phyloP scores from a whole-genome alignment of 1,139 yeast species.

The Hansenula sp. region DNA sequence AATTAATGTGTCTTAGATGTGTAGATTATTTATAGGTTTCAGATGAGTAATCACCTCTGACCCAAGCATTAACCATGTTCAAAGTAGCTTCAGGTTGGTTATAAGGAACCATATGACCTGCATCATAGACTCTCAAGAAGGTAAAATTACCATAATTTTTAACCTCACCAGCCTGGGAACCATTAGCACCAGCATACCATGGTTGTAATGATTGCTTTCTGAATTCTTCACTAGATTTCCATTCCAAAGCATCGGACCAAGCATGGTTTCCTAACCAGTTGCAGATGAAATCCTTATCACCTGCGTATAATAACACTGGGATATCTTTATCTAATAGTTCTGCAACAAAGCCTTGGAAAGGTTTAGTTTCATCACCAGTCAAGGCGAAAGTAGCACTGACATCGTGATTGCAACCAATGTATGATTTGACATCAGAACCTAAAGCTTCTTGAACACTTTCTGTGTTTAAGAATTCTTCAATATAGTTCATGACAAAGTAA shows the following conservation, averaged over 20 bases:
- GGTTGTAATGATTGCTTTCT: constrained; percentile 30
- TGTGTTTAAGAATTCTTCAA: constrained; percentile 56
- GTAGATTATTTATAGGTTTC: no score
- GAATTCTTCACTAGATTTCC: constrained; percentile 49
- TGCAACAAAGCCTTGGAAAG: constrained; percentile 59
- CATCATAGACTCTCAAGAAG: constrained; percentile 53
- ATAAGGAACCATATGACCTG: constrained; percentile 71
- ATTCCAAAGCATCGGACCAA: constrained; percentile 67
- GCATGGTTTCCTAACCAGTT: constrained; percentile 87
- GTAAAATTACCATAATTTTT: constrained; percentile 49
- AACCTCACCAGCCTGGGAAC: constrained; percentile 47
- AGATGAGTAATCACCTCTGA: constrained; percentile 46
- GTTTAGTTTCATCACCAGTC: constrained; percentile 60
- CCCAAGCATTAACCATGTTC: constrained; percentile 74
- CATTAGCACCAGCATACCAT: constrained; percentile 31
- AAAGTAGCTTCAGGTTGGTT: constrained; percentile 69
- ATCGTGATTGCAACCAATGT: constrained; percentile 50
- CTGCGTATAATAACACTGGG: constrained; percentile 82
- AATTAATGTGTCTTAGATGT: no score
- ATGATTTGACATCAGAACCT: constrained; percentile 55
- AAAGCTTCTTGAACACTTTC: constrained; percentile 56
- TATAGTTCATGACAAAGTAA: constrained; percentile 50
- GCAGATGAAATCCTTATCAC: constrained; percentile 86
- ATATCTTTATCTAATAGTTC: constrained; percentile 54
- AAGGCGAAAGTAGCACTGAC: constrained; percentile 52